phyloP scores from a whole-genome alignment of 2,329 filamentous ascomycete genomes.

The Exophiala spinifera region DNA sequence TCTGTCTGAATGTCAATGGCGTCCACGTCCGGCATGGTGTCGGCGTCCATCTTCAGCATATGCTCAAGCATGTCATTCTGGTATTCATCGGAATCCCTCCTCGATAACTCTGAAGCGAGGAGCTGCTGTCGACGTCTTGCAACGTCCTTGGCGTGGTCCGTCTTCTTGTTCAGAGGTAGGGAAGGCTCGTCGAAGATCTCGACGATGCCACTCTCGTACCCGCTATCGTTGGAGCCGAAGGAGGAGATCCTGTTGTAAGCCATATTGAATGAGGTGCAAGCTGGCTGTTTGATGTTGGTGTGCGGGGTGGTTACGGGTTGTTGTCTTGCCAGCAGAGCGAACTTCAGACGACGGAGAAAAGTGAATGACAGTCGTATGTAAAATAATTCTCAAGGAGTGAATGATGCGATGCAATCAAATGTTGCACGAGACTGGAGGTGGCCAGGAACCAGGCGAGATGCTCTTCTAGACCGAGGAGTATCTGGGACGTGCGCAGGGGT shows the following conservation, averaged over 20 bases:
- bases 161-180: constrained; percentile 54
- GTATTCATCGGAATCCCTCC: constrained; percentile 82
- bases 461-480: constrained; percentile 23
- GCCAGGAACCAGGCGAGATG: constrained; percentile 26
- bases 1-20: constrained; percentile 99
- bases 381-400: constrained; percentile 19
- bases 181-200: constrained; percentile 53
- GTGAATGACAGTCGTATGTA: constrained; percentile 29
- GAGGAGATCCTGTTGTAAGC: constrained; percentile 50
- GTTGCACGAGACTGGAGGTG: constrained; percentile 32
- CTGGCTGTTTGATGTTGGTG: constrained; percentile 1
- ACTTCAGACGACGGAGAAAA: constrained; percentile 23
- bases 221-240: constrained; percentile 53
- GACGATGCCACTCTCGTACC: constrained; percentile 68
- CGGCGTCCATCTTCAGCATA: constrained; percentile 92
- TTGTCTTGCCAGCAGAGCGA: constrained; percentile 6
- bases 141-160: constrained; percentile 73
- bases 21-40: constrained; percentile 91
- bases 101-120: constrained; percentile 84
- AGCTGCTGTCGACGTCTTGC: constrained; percentile 81
- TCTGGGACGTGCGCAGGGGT: constrained; percentile 20
- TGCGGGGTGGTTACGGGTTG: not conserved
- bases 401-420: constrained; percentile 27
- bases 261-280: constrained; percentile 43
- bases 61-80: constrained; percentile 91